Base-by-base conservation (phyloP, 208 protist genomes). In the Phytomonas francai region DNA sequence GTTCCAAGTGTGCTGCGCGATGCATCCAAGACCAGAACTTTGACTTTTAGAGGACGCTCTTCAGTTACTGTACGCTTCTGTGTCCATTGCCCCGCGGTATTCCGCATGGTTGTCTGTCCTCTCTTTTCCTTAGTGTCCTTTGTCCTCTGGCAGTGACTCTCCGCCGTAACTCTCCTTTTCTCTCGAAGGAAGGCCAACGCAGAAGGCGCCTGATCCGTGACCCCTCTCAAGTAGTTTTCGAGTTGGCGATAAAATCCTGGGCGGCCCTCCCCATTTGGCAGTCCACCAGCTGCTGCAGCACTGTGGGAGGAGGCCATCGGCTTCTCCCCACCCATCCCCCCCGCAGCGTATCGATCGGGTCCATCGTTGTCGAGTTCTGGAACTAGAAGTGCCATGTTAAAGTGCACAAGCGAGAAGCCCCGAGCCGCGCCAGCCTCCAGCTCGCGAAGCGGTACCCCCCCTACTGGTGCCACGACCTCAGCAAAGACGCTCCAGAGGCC, bases 401-500 rank as follows among this genome's bases (percentile, higher is more conserved):
- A 91, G 36, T 72, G 72, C 65, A 85, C 67, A 16, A 80, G 51
- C 25, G 79, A 61, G 0, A 73, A 72, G 59, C 73, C 81, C 2
- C 45, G 45, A 1, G 79, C 66, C 32, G 73, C 74, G 6, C 80
- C 85, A 16, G 68, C 74, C 54, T 76, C 80, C 42, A 91, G 76
- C 19, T 78, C 77, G 3, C 51, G 45, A 5, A 88, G 59, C 2
- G 76, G 81, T 30, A 80, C 78, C 19, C 85, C 85, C 5, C 65
- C 82, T 7, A 91, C 77, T 0, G 82, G 76, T 1, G 85, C 73
- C 57, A 86, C 66, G 14, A 77, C 68, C 4, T 65, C 67, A 8
- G 81, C 64, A 39, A 91, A 88, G 14, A 58, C 49, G n/a, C 81
- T 80, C 81, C 81, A 88, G 51, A 78, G 29, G 39, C 78, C 67